phyloP scores from a whole-genome alignment of 345 rosid genomes.

The Mallotus nudiflorus region DNA sequence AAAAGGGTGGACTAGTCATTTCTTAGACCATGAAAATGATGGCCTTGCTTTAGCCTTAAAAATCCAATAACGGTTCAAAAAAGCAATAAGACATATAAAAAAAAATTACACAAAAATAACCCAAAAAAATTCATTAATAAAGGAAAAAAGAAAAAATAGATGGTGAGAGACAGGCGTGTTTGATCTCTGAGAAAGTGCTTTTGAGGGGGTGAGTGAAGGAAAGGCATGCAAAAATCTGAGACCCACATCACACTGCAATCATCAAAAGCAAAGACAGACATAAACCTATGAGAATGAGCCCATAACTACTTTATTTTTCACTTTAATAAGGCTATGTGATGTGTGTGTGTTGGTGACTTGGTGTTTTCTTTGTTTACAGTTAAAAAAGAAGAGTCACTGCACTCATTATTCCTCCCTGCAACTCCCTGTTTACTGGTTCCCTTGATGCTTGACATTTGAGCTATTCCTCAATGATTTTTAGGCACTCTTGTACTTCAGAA shows the following conservation, averaged over 20 bases:
- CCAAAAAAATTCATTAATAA: too few species aligned
- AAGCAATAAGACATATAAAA: constrained; percentile 14
- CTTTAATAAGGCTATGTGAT: constrained; percentile 19
- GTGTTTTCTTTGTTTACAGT: constrained; percentile 9
- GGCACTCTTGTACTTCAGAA: constrained; percentile 31
- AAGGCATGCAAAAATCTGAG: constrained; percentile 7
- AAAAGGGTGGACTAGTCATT: constrained; percentile 27
- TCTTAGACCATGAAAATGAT: constrained; percentile 13
- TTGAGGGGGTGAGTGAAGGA: constrained; percentile 14
- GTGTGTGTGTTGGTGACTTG: constrained; percentile 13
- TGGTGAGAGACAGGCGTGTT: constrained; percentile 37
- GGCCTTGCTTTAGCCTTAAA: constrained; percentile 19
- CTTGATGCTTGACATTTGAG: constrained; percentile 63
- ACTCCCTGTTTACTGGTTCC: constrained; percentile 50
- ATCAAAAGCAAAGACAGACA: constrained; percentile 47
- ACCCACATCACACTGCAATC: constrained; percentile 43
- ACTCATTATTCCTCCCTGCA: constrained; percentile 29
- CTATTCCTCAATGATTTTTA: constrained; percentile 51
- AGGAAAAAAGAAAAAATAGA: background rate
- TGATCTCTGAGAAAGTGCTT: constrained; percentile 28
- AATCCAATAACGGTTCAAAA: constrained; percentile 32
- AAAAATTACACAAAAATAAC: background rate
- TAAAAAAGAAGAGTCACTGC: constrained; percentile 29
- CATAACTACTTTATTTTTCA: constrained; percentile 30
- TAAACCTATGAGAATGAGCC: constrained; percentile 31